Conservation (phyloP, 176 grass and related monocot genomes). For the Lolium perenne region DNA sequence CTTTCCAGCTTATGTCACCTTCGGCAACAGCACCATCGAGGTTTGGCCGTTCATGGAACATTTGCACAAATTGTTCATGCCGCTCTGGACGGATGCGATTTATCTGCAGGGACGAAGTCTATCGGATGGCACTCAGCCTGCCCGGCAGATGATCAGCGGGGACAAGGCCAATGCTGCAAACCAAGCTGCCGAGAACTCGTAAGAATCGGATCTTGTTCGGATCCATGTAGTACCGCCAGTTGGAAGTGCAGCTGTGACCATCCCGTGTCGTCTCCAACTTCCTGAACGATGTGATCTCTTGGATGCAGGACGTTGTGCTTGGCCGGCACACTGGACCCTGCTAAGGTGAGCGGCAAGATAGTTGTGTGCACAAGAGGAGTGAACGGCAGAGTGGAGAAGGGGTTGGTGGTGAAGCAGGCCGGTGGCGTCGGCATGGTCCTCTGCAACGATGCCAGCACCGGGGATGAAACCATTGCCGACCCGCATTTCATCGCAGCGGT, state of each 20-base stretch:
- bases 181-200: constrained; percentile 45
- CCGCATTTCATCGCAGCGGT: constrained; percentile 60
- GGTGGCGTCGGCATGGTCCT: constrained; percentile 72
- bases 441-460: constrained; percentile 45
- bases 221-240: not conserved
- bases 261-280: not conserved
- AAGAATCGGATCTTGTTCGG: not conserved
- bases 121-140: constrained; percentile 27
- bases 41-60: constrained; percentile 5
- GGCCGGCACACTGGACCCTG: constrained; percentile 51
- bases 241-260: too few species aligned
- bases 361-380: constrained; percentile 69
- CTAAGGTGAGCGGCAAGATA: constrained; percentile 57
- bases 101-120: constrained; percentile 69
- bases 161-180: constrained; percentile 39
- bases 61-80: not conserved
- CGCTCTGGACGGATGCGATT: not conserved
- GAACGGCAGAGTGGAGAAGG: constrained; percentile 52
- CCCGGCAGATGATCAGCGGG: constrained; percentile 53
- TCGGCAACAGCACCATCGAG: constrained; percentile 40
- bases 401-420: constrained; percentile 53
- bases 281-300: not conserved
- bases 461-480: constrained; percentile 43
- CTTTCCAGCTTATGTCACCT: constrained; percentile 47
- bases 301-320: constrained; percentile 60